Base-by-base conservation (phyloP, 2,329 filamentous ascomycete species). In the Cytospora chrysosperma region DNA sequence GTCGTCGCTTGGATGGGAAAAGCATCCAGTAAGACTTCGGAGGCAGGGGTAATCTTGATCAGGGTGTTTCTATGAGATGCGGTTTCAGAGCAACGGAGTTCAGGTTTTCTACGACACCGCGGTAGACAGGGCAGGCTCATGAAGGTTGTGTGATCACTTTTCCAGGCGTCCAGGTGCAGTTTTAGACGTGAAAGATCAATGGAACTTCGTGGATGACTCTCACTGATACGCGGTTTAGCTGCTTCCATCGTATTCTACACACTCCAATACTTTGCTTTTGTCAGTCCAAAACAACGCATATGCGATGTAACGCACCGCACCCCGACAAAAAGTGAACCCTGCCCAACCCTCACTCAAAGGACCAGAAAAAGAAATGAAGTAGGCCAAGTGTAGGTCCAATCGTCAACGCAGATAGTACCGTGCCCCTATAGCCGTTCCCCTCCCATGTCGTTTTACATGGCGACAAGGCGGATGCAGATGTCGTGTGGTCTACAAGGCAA, bases 1-100 rank as follows among this genome's bases (percentile, higher is more conserved):
- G 62, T 19, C 62, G 62, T 50, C 62, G 65, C 13, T 49, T 66
- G 34, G 65, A 66, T 19, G 65, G 65, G n/a, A 66, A 66, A 28
- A 65, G 55, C 34, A 62, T 60, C 32, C n/a, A 30, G 28, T 66
- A 61, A 47, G 56, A 9, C 5, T 24, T 17, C 19, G n/a, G 47
- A 26, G 15, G 32, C 5, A 43, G 24, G 49, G n/a, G 12, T 26
- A 12, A 10, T 28, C 10, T 26, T 34, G 58, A 26, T 17, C 47
- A 43, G 53, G 27, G 59, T 27, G 54, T 58, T 27, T n/a, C n/a
- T 17, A 53, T 62, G 62, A 55, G 59, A 65, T 66, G 37, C n/a
- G 61, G 60, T 59, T 55, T 15, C 10, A 51, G 24, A 51, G 58
- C 19, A 61, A 56, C 4, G 63, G 63, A 21, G 56, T 64, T 58